These are phyloP conservation scores for Pleomassaria siparia DNA, from an alignment of 2,329 filamentous ascomycete genomes.

Conservation along the genomic window DNA sequence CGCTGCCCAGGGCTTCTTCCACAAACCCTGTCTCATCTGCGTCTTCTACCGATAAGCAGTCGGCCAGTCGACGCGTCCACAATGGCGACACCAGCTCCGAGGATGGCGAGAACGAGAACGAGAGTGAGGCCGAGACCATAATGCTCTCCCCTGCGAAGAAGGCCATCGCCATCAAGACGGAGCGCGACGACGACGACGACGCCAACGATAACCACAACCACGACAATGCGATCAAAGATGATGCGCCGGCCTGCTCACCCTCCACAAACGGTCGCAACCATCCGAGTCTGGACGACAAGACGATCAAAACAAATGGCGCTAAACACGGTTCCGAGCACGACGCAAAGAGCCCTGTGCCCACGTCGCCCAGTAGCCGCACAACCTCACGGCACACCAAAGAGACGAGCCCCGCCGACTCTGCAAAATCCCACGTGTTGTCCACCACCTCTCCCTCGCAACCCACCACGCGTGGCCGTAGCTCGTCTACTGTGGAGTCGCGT, in stretches of 20 bases:
- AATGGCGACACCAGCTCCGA: constrained; percentile 30
- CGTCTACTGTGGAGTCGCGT: constrained; percentile 40
- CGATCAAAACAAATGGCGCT: constrained; percentile 30
- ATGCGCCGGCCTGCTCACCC: constrained; percentile 25
- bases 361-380: constrained; percentile 39
- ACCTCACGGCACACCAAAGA: constrained; percentile 38
- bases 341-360: constrained; percentile 35
- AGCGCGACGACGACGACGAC: constrained; percentile 38
- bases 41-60: constrained; percentile 15
- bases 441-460: constrained; percentile 29
- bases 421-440: constrained; percentile 28
- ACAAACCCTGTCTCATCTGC: constrained; percentile 22
- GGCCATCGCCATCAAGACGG: constrained; percentile 44
- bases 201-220: constrained; percentile 26
- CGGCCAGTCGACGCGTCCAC: constrained; percentile 11
- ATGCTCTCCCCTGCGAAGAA: constrained; percentile 47
- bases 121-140: constrained; percentile 55
- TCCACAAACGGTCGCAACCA: constrained; percentile 27
- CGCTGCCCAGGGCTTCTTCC: constrained; percentile 8
- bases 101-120: constrained; percentile 46
- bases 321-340: constrained; percentile 32
- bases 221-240: constrained; percentile 32
- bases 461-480: constrained; percentile 38
- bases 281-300: constrained; percentile 23
- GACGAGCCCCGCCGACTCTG: constrained; percentile 33